Conservation (phyloP, 2,329 filamentous ascomycete species). For the Zymoseptoria tritici region DNA sequence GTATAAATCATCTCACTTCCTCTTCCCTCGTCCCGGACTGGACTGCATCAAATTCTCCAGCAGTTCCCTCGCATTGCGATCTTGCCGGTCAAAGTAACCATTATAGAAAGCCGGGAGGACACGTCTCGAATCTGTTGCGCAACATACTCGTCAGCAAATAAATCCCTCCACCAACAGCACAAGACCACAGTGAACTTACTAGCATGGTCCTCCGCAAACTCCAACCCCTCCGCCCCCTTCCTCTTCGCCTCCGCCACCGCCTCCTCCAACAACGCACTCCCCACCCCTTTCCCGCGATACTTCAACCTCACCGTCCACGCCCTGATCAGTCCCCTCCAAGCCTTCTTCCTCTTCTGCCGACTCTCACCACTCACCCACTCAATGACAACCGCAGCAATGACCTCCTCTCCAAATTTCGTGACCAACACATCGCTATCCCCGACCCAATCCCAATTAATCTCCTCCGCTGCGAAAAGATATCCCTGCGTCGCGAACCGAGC, state of each 20-base stretch:
- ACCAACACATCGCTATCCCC: conserved; percentile 46
- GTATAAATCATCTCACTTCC: conserved; percentile 8
- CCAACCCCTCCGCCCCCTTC: conserved; percentile 61
- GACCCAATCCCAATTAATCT: conserved; percentile 57
- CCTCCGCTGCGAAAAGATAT: conserved; percentile 58
- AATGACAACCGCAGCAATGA: conserved; percentile 66
- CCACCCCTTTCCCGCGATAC: conserved; percentile 66
- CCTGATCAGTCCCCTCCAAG: conserved; percentile 63
- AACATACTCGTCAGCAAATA: conserved; percentile 5
- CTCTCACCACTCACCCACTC: conserved; percentile 50
- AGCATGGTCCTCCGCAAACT: conserved; percentile 71
- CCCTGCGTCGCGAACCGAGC: conserved; percentile 54
- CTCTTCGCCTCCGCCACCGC: conserved; percentile 62
- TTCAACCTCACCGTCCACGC: conserved; percentile 71
- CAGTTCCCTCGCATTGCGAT: conserved; percentile 46
- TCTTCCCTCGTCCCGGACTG: conserved; percentile 23
- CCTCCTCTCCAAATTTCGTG: conserved; percentile 57
- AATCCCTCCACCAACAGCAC: not conserved
- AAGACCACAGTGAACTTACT: conserved; percentile 45
- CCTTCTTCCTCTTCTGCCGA: conserved; percentile 39
- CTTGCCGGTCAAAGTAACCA: conserved; percentile 50
- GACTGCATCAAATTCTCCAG: conserved; percentile 30
- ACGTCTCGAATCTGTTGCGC: conserved; percentile 39
- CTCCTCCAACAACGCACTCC: conserved; percentile 63
- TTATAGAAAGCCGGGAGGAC: conserved; percentile 59